Evolutionary conservation across 2,329 filamentous ascomycete species (phyloP).

Genomic region (Tolypocladium sp.): DNA sequence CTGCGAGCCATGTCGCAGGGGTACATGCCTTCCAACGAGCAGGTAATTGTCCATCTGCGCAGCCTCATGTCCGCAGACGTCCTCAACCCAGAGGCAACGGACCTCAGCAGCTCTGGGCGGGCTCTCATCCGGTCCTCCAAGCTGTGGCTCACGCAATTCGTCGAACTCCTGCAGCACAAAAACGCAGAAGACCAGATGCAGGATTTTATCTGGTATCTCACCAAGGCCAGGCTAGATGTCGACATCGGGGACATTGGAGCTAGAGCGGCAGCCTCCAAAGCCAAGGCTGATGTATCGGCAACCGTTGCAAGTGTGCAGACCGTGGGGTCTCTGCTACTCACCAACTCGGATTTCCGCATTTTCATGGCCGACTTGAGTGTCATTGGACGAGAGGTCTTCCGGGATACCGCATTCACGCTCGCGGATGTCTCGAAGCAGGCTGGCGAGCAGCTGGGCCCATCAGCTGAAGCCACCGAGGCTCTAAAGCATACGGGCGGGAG

Average conservation of each 20-base stretch:
- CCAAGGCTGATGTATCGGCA: constrained; percentile 22
- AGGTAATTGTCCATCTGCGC: constrained; percentile 69
- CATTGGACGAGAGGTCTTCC: constrained; percentile 75
- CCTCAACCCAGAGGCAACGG: constrained; percentile 58
- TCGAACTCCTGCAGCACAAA: constrained; percentile 74
- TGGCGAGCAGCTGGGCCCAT: constrained; percentile 64
- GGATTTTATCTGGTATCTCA: constrained; percentile 80
- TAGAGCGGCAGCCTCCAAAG: constrained; percentile 17
- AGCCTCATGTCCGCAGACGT: constrained; percentile 70
- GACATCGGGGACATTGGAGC: constrained; percentile 19
- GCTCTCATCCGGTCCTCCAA: constrained; percentile 63
- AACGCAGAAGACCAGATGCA: constrained; percentile 81
- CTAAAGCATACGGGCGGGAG: constrained; percentile 29
- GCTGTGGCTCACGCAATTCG: constrained; percentile 69
- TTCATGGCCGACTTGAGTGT: constrained; percentile 74
- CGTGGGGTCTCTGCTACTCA: constrained; percentile 73
- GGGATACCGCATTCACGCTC: constrained; percentile 73
- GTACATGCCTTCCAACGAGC: constrained; percentile 88
- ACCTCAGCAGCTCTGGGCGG: constrained; percentile 70
- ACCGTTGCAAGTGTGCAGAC: constrained; percentile 74
- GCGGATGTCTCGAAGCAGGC: constrained; percentile 67
- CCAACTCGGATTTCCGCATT: constrained; percentile 82
- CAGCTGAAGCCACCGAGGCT: constrained; percentile 43
- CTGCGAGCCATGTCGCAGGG: constrained; percentile 70
- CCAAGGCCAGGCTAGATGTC: constrained; percentile 54